A percentile compares a stretch with the other conserved stretches of the same genome.
These are phyloP conservation scores for Ascomycota sp. DNA, from an alignment of 2,329 filamentous ascomycete genomes.

Conservation along the genomic window DNA sequence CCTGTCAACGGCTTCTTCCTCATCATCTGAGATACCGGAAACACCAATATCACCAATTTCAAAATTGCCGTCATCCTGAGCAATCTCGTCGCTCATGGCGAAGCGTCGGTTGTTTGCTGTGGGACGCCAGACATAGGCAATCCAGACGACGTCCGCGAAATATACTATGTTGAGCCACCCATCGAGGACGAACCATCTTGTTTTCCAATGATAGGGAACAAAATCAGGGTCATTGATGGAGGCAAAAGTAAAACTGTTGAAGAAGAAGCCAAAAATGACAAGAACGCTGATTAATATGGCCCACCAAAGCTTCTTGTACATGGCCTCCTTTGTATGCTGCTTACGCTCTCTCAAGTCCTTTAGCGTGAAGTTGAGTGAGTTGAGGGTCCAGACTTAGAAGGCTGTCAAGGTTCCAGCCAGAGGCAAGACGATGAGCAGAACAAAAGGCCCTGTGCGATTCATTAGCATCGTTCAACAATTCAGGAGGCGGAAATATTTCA, in stretches of 20 bases:
- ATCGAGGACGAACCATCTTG: constrained; percentile 87
- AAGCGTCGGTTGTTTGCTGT: constrained; percentile 93
- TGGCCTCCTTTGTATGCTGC: constrained; percentile 74
- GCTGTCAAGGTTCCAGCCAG: constrained; percentile 79
- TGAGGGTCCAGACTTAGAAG: constrained; percentile 97
- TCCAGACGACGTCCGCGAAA: constrained; percentile 73
- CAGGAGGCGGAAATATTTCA: neutral
- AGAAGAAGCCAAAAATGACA: constrained; percentile 92
- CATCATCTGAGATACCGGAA: constrained; percentile 34
- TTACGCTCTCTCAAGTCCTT: constrained; percentile 90
- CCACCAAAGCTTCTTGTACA: constrained; percentile 99
- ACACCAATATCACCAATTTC: constrained; percentile 84
- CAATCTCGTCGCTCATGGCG: constrained; percentile 97
- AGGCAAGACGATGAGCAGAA: constrained; percentile 81
- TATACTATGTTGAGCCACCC: constrained; percentile 96
- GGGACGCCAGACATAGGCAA: constrained; percentile 89
- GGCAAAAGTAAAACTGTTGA: constrained; percentile 90
- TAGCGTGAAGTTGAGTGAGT: constrained; percentile 81
- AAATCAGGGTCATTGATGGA: constrained; percentile 69
- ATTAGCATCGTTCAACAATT: constrained; percentile 5
- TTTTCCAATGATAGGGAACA: constrained; percentile 92
- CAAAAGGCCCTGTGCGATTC: constrained; percentile 42
- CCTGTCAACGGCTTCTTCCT: constrained; percentile 30
- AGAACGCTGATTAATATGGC: constrained; percentile 79
- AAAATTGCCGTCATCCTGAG: constrained; percentile 86